Base-by-base conservation (phyloP, 345 rosid species). In the Physaria fendleri region DNA sequence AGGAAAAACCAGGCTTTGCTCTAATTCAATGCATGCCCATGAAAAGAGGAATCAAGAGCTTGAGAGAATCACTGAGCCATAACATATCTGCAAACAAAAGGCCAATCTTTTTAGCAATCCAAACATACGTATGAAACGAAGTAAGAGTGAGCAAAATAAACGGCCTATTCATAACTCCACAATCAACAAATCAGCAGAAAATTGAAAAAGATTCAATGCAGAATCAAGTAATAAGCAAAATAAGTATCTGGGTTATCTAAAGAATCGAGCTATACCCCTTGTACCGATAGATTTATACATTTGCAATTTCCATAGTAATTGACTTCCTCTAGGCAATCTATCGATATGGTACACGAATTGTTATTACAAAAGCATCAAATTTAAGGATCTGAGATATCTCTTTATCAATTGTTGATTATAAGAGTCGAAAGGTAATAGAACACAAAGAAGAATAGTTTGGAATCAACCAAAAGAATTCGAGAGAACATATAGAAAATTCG, bases 251-350 rank as follows among this genome's bases (percentile, higher is more conserved):
- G 11, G n/a, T 37, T 3, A 25, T 25, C 0, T 34, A 64, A 43
- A 15, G 22, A 54, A 20, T 2, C 1, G n/a, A 30, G 37, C 25
- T 1, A 10, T 41, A 40, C 73, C 86, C 99, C 99, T 76, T 29
- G 97, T 85, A 65, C 94, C 80, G 46, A 83, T 79, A 5, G 94
- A 86, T 79, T n/a, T n/a, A n/a, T n/a, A n/a, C n/a, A n/a, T n/a
- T n/a, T n/a, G n/a, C n/a, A n/a, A n/a, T n/a, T n/a, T n/a, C n/a
- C n/a, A n/a, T n/a, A n/a, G n/a, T n/a, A n/a, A n/a, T n/a, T n/a
- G n/a, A 93, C 94, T 93, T 37, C 95, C 95, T 73, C 99, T 93
- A 93, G 74, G 77, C 71, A 93, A 65, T 73, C 89, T 93, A 55
- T 78, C 91, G 68, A 89, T 77, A 71, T 81, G 85, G 94, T 93